phyloP scores from a whole-genome alignment of 495 filamentous ascomycete species.

The Jackrogersella minutella region DNA sequence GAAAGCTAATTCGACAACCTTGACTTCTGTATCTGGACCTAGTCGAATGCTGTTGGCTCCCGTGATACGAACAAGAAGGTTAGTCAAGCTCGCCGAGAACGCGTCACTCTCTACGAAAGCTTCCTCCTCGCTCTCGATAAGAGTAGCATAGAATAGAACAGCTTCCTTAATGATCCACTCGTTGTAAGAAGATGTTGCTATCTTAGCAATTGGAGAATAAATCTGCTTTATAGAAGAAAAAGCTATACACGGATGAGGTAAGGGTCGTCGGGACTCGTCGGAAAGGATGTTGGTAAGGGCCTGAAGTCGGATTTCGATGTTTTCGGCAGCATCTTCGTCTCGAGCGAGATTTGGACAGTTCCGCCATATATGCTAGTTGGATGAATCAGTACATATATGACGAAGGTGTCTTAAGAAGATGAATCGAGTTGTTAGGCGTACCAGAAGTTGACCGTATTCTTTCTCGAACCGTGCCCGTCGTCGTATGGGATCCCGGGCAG shows the following conservation, averaged over 20 bases:
- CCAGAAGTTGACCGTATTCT: constrained; percentile 83
- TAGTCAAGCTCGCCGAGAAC: constrained; percentile 86
- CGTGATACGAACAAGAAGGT: constrained; percentile 74
- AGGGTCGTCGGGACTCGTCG: constrained; percentile 86
- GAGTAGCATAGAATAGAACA: constrained; percentile 83
- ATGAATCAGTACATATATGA: constrained; percentile 10
- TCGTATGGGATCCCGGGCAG: constrained; percentile 79
- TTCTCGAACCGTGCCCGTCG: constrained; percentile 90
- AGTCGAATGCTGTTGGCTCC: constrained; percentile 67
- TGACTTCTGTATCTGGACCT: constrained; percentile 75
- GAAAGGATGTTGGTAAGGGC: constrained; percentile 79
- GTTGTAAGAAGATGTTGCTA: constrained; percentile 79
- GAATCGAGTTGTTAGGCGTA: constrained; percentile 49
- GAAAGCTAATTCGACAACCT: constrained; percentile 90
- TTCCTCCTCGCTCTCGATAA: constrained; percentile 96
- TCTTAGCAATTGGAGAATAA: constrained; percentile 84
- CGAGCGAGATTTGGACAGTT: constrained; percentile 63
- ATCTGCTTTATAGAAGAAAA: constrained; percentile 85
- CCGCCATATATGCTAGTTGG: constrained; percentile 78
- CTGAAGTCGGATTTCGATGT: constrained; percentile 61
- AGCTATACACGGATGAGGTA: constrained; percentile 86
- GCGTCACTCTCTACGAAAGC: constrained; percentile 83
- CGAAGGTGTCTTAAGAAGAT: too few relatives aligned
- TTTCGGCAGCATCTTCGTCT: constrained; percentile 63
- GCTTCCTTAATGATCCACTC: constrained; percentile 81